Evolutionary conservation across 1,139 yeast species (phyloP).

Genomic region (Geotrichum bryndzae): DNA sequence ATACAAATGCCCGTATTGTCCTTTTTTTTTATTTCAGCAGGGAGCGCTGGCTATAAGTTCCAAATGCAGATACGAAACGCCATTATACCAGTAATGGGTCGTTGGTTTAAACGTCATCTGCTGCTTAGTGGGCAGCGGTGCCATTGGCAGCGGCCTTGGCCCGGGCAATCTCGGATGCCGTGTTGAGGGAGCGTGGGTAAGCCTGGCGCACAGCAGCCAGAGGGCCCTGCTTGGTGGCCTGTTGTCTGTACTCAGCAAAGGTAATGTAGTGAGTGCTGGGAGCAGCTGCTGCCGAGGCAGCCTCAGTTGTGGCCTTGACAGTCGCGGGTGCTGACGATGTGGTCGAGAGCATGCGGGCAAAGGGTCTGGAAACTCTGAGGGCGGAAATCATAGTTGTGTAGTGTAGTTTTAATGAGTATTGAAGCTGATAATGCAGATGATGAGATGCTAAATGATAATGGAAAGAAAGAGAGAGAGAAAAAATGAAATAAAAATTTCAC

Average conservation of each 20-base stretch:
- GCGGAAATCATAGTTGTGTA: not conserved
- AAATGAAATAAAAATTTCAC: not conserved
- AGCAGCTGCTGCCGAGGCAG: slow-evolving; percentile 6
- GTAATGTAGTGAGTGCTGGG: slow-evolving; percentile 9
- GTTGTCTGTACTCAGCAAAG: slow-evolving; percentile 18
- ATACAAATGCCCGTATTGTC: too few relatives aligned
- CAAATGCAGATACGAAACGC: too few relatives aligned
- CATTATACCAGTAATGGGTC: too few relatives aligned
- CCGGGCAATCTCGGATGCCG: not conserved
- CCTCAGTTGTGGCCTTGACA: not conserved
- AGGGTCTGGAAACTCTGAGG: not conserved
- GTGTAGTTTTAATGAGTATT: not conserved
- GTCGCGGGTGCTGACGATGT: slow-evolving; percentile 1
- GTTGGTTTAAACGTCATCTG: too few relatives aligned
- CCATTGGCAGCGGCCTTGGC: not conserved
- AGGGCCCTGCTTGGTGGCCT: slow-evolving; percentile 17
- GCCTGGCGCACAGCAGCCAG: slow-evolving; percentile 19
- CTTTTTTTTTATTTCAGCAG: too few relatives aligned
- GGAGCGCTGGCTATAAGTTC: too few relatives aligned
- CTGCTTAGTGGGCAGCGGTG: not conserved
- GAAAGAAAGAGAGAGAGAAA: not conserved
- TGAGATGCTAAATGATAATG: not conserved
- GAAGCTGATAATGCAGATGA: not conserved
- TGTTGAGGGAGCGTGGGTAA: slow-evolving; percentile 18
- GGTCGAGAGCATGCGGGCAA: not conserved